Conservation (phyloP, 2,329 filamentous ascomycete genomes). For the Penicillium concentricum region DNA sequence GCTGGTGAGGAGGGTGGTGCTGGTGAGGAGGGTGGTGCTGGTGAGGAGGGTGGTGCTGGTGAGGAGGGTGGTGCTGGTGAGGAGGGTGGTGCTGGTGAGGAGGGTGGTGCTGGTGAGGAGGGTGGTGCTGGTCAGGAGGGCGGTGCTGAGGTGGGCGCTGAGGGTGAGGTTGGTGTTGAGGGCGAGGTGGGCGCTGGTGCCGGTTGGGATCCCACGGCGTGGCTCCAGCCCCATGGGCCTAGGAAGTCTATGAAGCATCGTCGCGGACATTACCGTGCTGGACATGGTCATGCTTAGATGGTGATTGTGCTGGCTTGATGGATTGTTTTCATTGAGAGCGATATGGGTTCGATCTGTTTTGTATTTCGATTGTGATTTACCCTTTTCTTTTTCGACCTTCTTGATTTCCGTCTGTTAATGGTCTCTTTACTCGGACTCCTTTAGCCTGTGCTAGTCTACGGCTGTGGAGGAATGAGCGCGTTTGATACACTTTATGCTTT, state of each 20-base stretch:
- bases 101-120: not conserved
- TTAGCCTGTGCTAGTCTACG: conserved; percentile 4
- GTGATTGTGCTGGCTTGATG: not conserved
- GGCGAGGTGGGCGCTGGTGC: too few species aligned
- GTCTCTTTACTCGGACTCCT: not conserved
- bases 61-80: not conserved
- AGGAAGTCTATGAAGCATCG: conserved; percentile 14
- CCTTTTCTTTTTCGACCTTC: not conserved
- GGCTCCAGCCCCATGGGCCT: not conserved
- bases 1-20: not conserved
- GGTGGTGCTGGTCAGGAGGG: too few species aligned
- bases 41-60: too few species aligned
- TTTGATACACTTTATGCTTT: conserved; percentile 4
- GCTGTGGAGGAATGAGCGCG: not conserved
- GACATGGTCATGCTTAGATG: conserved; percentile 6
- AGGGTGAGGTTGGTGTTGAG: too few species aligned
- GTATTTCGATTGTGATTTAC: not conserved
- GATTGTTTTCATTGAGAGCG: not conserved
- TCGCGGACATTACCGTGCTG: conserved; percentile 7
- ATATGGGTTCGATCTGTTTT: not conserved
- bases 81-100: not conserved
- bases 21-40: too few species aligned
- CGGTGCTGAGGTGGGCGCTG: not conserved
- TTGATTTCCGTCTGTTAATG: not conserved
- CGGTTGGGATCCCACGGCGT: not conserved